These are phyloP conservation scores for Apiospora pterosperma DNA, from an alignment of 2,329 filamentous ascomycete genomes.

Conservation along the genomic window DNA sequence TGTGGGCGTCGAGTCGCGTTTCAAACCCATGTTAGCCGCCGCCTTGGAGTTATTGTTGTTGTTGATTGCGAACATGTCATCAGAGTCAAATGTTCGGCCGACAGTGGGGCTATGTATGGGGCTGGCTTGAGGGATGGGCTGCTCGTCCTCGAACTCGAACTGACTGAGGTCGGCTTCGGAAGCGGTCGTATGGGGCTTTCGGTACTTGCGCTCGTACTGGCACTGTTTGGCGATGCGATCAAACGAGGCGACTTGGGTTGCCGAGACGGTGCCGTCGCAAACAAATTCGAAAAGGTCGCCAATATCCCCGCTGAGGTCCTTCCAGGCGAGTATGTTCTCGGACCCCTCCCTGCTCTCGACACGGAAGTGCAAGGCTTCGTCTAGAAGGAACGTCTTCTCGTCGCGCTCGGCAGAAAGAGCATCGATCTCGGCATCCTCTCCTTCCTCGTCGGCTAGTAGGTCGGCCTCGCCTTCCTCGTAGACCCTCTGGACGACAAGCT, in stretches of 20 bases:
- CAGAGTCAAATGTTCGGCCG: constrained; percentile 51
- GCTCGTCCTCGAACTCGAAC: constrained; percentile 71
- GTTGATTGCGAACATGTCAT: constrained; percentile 49
- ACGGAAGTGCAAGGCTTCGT: constrained; percentile 84
- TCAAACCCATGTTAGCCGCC: constrained; percentile 43
- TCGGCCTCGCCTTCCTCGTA: constrained; percentile 98
- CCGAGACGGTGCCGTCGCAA: constrained; percentile 71
- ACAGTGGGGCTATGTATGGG: constrained; percentile 58
- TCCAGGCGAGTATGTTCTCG: constrained; percentile 89
- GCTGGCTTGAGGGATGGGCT: constrained; percentile 62
- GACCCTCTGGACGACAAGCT: constrained; percentile 91
- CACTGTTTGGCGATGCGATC: constrained; percentile 83
- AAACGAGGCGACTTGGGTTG: constrained; percentile 74
- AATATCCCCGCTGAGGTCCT: constrained; percentile 86
- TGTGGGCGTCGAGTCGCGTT: constrained; percentile 32
- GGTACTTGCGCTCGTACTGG: constrained; percentile 96
- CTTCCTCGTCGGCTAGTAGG: constrained; percentile 82
- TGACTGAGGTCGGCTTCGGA: constrained; percentile 77
- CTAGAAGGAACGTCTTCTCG: constrained; percentile 96
- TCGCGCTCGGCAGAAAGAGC: constrained; percentile 78
- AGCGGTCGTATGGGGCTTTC: constrained; percentile 73
- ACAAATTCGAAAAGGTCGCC: constrained; percentile 98
- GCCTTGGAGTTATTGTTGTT: constrained; percentile 36
- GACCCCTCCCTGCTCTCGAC: constrained; percentile 76
- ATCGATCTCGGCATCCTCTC: constrained; percentile 74